Percentiles rank a stretch among this genome's conserved stretches.
Evolutionary conservation across 352 stramenopile species (phyloP).

Genomic region (Vaucheria bursata): DNA sequence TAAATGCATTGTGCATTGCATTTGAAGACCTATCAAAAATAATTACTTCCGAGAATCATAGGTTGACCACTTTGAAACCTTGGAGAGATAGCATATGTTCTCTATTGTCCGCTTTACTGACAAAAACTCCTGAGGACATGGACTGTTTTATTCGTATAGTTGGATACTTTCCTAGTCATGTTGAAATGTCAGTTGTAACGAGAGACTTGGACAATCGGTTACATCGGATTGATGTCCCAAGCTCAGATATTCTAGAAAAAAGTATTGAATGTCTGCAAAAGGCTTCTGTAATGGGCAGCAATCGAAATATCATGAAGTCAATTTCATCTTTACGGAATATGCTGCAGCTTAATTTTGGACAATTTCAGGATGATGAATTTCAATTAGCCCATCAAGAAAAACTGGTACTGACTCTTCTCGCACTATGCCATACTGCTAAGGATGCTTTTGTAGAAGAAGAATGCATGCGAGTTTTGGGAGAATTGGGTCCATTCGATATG

Average conservation of each 20-base stretch:
- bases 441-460: neutral
- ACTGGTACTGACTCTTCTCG: neutral
- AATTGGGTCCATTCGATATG: neutral
- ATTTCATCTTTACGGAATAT: neutral
- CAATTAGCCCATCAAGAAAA: no score
- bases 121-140: neutral
- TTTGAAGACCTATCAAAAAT: no score
- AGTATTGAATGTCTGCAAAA: no score
- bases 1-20: no score
- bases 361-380: neutral
- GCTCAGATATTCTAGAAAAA: no score
- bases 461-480: neutral
- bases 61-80: neutral
- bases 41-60: no score
- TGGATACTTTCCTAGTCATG: neutral
- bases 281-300: neutral
- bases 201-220: no score
- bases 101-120: neutral
- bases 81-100: neutral
- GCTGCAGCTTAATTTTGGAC: neutral
- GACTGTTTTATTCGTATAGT: neutral
- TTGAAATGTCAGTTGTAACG: no score
- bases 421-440: neutral
- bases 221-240: no score
- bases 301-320: neutral